Evolutionary conservation across 768 basidiomycete species (phyloP).

Genomic region (Amanita brunnescens): DNA sequence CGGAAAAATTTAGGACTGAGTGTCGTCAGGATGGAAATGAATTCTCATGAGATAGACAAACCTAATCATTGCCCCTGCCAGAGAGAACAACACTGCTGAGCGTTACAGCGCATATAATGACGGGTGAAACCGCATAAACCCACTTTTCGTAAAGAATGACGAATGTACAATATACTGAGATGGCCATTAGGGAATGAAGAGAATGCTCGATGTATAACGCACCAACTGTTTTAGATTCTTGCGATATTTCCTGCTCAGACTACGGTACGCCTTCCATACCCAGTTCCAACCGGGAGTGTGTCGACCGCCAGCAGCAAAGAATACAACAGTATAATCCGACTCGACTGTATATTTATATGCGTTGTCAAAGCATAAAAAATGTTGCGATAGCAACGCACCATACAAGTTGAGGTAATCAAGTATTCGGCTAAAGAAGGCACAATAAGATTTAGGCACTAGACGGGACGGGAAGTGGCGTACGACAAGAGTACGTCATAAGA

Average conservation of each 20-base stretch:
- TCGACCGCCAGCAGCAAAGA: constrained; percentile 73
- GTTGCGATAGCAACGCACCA: constrained; percentile 33
- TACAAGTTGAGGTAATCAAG: constrained; percentile 75
- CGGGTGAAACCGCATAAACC: background rate
- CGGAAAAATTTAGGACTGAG: constrained; percentile 84
- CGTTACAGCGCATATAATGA: constrained; percentile 7
- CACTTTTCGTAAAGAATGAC: constrained; percentile 79
- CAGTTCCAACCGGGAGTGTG: constrained; percentile 80
- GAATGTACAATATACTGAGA: constrained; percentile 59
- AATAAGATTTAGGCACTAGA: background rate
- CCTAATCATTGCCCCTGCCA: constrained; percentile 85
- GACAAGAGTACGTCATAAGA: constrained; percentile 70
- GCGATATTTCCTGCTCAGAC: constrained; percentile 72
- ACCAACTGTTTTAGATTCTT: constrained; percentile 84
- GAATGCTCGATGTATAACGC: constrained; percentile 23
- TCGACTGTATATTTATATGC: constrained; percentile 53
- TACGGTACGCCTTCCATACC: constrained; percentile 87
- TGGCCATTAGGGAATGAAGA: background rate
- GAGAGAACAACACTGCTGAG: constrained; percentile 71
- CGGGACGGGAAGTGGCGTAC: constrained; percentile 31
- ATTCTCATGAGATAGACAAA: constrained; percentile 18
- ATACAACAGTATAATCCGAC: constrained; percentile 81
- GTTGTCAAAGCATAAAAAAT: background rate
- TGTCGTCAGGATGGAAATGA: background rate
- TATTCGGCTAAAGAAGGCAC: constrained; percentile 45